These are phyloP conservation scores for Colletotrichum sp. DNA, from an alignment of 2,329 filamentous ascomycete species.

Conservation along the genomic window DNA sequence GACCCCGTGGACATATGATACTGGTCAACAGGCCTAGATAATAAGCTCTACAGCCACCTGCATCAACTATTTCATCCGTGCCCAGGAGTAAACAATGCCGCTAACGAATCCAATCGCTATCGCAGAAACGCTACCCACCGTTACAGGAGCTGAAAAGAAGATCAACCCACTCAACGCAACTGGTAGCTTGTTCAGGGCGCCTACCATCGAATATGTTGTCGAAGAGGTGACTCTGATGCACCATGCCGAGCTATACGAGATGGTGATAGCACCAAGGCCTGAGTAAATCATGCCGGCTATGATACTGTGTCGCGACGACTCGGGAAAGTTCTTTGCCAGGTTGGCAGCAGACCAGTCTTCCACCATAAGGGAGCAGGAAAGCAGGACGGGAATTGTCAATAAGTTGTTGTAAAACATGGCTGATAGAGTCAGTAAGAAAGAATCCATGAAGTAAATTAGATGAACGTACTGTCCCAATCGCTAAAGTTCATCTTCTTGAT, in stretches of 20 bases:
- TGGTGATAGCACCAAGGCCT: constrained; percentile 91
- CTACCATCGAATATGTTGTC: constrained; percentile 99
- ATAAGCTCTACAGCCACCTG: not conserved
- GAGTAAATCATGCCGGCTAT: constrained; percentile 93
- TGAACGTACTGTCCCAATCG: constrained; percentile 92
- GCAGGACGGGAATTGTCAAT: constrained; percentile 89
- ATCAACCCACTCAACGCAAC: constrained; percentile 90
- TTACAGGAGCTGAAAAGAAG: constrained; percentile 95
- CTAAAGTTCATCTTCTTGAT: constrained; percentile 99
- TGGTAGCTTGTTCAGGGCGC: constrained; percentile 95
- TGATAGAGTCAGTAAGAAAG: constrained; percentile 45
- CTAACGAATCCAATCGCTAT: constrained; percentile 91
- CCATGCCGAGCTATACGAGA: constrained; percentile 98
- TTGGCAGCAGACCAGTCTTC: constrained; percentile 95
- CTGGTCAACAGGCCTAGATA: not conserved
- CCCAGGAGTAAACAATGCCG: constrained; percentile 77
- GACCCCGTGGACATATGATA: rapidly evolving
- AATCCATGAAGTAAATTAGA: not conserved
- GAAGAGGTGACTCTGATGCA: constrained; percentile 97
- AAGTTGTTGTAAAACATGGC: constrained; percentile 99
- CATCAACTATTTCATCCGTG: not conserved
- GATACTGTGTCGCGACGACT: constrained; percentile 76
- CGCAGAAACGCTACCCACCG: constrained; percentile 88
- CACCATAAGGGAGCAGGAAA: constrained; percentile 79
- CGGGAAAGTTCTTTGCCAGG: constrained; percentile 85